Base-by-base conservation (phyloP, 2,329 filamentous ascomycete genomes). In the Raffaelea ambrosiae region DNA sequence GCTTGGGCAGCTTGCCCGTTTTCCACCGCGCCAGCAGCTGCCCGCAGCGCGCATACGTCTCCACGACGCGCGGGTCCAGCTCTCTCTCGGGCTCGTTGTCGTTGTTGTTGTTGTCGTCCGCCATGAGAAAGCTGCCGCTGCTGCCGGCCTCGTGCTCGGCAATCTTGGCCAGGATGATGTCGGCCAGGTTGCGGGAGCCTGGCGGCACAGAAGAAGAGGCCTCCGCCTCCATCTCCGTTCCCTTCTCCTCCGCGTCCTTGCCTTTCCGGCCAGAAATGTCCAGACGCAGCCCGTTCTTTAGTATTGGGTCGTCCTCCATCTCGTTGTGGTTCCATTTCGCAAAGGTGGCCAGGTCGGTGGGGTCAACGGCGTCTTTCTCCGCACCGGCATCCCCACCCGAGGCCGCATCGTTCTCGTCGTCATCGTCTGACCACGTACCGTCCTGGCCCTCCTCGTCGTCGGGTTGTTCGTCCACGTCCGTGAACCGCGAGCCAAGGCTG, bases 1-100 rank as follows among this genome's bases (percentile, higher is more conserved):
- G 91, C 67, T 98, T 98, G 19, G 93, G 93, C 29, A 98, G 76
- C 55, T 91, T 91, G n/a, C 93, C 93, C 14, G 86, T 91, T 68
- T 95, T 95, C 72, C 44, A 97, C 54, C 91, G 81, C 22, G 88
- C 89, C 50, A 98, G 76, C 51, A 97, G 84, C 55, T 90, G 74
- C 51, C 90, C 91, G 57, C 26, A 87, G 81, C 95, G 94, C 52
- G 86, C 85, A 65, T 94, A 97, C 16, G 95, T 91, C 61, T 97
- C 91, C 16, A 96, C 77, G 14, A 96, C 89, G 68, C 95, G 96
- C 40, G 84, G 84, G 3, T 89, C 89, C 45, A 98, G 73, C 62
- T 95, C 86, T 43, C 54, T 46, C 49, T 88, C 83, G 19, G 88
- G 86, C 52, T 95, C 90, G 55, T 94, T 90, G 54, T 93, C 86